Evolutionary conservation across 176 grass and related monocot genomes (phyloP).

Genomic region (Melocanna baccifera): DNA sequence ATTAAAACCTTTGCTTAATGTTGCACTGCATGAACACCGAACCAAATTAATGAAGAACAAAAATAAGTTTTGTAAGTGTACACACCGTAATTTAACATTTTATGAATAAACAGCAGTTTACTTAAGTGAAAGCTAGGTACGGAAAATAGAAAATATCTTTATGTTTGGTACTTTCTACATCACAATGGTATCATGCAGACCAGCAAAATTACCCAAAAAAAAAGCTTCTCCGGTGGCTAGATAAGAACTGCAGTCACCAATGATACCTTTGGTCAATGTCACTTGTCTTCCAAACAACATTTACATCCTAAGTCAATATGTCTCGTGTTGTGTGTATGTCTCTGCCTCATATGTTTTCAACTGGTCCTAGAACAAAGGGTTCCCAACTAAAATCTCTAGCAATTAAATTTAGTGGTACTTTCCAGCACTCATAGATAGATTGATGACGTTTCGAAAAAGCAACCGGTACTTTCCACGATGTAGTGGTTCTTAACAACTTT

Average conservation of each 20-base stretch:
- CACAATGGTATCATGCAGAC: not conserved
- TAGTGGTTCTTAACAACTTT: slow-evolving; percentile 1
- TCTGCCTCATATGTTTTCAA: not conserved
- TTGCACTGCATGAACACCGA: slow-evolving; percentile 61
- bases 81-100: not conserved
- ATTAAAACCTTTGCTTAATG: slow-evolving; percentile 93
- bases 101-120: not conserved
- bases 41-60: not conserved
- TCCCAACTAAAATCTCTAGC: not conserved
- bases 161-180: not conserved
- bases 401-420: slow-evolving; percentile 15
- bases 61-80: not conserved
- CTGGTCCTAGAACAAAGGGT: not conserved
- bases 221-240: not conserved
- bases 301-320: not conserved
- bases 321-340: not conserved
- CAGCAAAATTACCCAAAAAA: not conserved
- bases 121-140: not conserved
- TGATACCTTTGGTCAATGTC: not conserved
- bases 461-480: slow-evolving; percentile 4
- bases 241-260: not conserved
- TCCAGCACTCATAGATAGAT: not conserved
- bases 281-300: slow-evolving; percentile 7
- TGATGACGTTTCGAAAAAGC: not conserved
- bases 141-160: not conserved